phyloP scores from a whole-genome alignment of 1,139 yeast species.

The Taphrina pruni region DNA sequence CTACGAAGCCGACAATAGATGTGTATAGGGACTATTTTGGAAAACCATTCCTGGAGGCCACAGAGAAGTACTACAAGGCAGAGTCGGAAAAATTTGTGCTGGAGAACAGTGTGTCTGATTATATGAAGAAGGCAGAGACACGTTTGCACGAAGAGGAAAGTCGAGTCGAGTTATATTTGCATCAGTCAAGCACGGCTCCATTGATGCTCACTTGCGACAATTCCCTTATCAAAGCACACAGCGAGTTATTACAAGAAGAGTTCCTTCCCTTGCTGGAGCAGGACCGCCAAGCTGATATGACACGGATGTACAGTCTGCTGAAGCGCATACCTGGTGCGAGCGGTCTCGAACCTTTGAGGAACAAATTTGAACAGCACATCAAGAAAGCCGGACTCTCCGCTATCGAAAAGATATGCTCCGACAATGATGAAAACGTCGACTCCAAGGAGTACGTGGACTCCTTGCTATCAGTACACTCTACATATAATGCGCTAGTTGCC shows the following conservation, averaged over 20 bases:
- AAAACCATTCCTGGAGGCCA: constrained; percentile 71
- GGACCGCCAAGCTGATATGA: constrained; percentile 76
- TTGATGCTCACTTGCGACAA: constrained; percentile 76
- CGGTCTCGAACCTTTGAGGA: constrained; percentile 79
- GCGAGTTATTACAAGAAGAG: constrained; percentile 76
- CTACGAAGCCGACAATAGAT: constrained; percentile 79
- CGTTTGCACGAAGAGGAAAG: constrained; percentile 82
- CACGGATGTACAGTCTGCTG: constrained; percentile 76
- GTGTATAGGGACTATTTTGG: constrained; percentile 85
- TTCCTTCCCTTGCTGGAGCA: constrained; percentile 75
- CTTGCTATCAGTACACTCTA: constrained; percentile 69
- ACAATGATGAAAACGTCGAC: constrained; percentile 57
- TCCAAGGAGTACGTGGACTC: constrained; percentile 83
- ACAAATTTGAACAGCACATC: constrained; percentile 73
- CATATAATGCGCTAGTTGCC: constrained; percentile 70
- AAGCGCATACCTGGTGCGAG: constrained; percentile 65
- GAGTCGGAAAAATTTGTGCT: constrained; percentile 73
- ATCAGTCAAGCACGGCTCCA: constrained; percentile 81
- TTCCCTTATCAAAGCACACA: constrained; percentile 79
- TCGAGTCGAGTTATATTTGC: constrained; percentile 77
- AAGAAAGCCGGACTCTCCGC: constrained; percentile 74
- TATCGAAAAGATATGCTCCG: constrained; percentile 67
- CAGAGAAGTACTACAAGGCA: constrained; percentile 70
- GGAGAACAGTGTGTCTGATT: constrained; percentile 84
- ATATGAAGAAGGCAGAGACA: constrained; percentile 82